A percentile compares a stretch with the other conserved stretches of the same genome.
These are phyloP conservation scores for Linum tenue DNA, from an alignment of 345 rosid species.

Conservation along the genomic window DNA sequence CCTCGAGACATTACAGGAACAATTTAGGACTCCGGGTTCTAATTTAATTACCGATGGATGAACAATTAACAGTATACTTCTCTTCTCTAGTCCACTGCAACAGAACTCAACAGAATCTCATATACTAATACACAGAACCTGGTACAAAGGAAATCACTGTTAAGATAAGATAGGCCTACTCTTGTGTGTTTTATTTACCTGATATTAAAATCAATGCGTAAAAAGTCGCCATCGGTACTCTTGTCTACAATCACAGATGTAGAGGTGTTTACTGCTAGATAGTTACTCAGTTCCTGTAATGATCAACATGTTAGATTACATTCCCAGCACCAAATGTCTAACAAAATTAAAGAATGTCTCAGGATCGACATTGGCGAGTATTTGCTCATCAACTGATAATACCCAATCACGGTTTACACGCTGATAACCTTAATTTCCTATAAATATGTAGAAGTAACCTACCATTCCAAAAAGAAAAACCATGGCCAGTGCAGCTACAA, in stretches of 20 bases:
- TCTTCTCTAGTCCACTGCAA: not conserved
- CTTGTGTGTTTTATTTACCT: conserved; percentile 34
- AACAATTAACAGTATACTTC: not conserved
- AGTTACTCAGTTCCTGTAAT: conserved; percentile 72
- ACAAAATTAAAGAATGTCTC: not conserved
- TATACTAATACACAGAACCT: not conserved
- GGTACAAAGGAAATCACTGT: not conserved
- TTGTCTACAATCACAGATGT: conserved; percentile 83
- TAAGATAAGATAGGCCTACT: not conserved
- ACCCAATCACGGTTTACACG: not conserved
- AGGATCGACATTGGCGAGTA: not conserved
- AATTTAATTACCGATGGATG: too few species aligned
- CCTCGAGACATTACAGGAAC: not conserved
- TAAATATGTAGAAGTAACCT: conserved; percentile 11
- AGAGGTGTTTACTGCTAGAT: conserved; percentile 66
- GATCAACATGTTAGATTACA: not conserved
- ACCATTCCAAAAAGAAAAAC: conserved; percentile 98
- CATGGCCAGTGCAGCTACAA: conserved; percentile 79
- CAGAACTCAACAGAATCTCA: not conserved
- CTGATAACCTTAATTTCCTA: too few species aligned
- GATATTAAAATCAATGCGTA: conserved; percentile 84
- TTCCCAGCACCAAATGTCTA: not conserved
- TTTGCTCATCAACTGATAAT: not conserved
- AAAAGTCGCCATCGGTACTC: conserved; percentile 84
- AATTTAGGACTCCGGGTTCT: not conserved